Evolutionary conservation across 1,284 basidiomycete species (phyloP).

Genomic region (Chalciporus piperatoides): DNA sequence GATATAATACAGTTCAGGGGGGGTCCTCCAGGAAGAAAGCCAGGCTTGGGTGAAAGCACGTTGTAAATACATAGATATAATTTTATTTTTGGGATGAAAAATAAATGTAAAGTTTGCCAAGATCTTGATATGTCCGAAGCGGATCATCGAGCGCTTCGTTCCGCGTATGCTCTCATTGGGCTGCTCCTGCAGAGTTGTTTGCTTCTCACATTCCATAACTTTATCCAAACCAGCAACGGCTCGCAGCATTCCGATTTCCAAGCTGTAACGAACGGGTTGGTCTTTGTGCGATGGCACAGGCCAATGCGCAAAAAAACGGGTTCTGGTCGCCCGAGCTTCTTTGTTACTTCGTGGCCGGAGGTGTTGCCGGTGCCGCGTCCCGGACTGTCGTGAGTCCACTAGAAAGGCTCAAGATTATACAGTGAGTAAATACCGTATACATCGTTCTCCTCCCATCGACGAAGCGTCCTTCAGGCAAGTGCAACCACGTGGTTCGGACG

Average conservation of each 20-base stretch:
- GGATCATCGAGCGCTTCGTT: too few species aligned
- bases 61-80: background rate
- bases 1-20: constrained; percentile 31
- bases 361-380: constrained; percentile 77
- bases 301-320: constrained; percentile 29
- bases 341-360: constrained; percentile 67
- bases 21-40: constrained; percentile 44
- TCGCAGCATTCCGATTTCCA: constrained; percentile 6
- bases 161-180: too few species aligned
- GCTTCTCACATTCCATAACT: too few species aligned
- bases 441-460: constrained; percentile 1
- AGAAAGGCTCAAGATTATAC: constrained; percentile 92
- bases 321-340: constrained; percentile 29
- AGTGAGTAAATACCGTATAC: constrained; percentile 50
- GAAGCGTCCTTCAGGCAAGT: constrained; percentile 59
- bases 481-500: constrained; percentile 57
- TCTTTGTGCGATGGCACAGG: constrained; percentile 19
- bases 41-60: constrained; percentile 34
- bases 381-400: constrained; percentile 90
- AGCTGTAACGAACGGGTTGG: constrained; percentile 9
- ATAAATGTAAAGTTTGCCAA: too few species aligned
- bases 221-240: constrained; percentile 8
- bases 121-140: too few species aligned
- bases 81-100: background rate
- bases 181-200: too few species aligned